Evolutionary conservation across 306 rosid genomes (phyloP), one percentile per base, ranked within the genome.

Genomic region (Acmispon strigosus): DNA sequence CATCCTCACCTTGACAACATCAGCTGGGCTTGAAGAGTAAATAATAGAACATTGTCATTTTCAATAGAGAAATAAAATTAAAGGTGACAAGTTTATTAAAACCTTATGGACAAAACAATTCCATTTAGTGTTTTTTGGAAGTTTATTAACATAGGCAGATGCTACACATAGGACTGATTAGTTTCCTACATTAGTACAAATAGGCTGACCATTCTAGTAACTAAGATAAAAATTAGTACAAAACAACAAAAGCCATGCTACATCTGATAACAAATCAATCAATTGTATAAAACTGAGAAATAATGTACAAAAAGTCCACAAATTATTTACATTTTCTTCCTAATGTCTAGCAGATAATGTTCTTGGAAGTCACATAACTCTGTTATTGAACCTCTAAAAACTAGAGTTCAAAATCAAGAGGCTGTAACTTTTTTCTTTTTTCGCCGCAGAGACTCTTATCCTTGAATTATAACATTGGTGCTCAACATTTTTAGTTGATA

Each of bases 1-100:
- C 96, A 94, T 86, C 81, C 98, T 86, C 80, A 94, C 97, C 85
- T 94, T 94, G 48, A 87, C 87, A 80, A 94, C 97, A 87, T 90
- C 96, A 22, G 96, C 94, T 16, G 97, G 98, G 81, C 97, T 94
- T 47, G 96, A 72, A 78, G 65, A 58, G 78, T 59, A 73, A 77
- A 80, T 61, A 76, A 44, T 43, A 71, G 72, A 37, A 52, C 41
- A 24, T 4, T 59, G 60, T 64, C 53, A 67, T 41, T 73, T 81
- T 72, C 66, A 68, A 56, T 17, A 18, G 52, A 62, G 42, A 10
- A 22, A 58, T 17, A 39, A 39, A 36, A 39, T 7, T 9, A 32
- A 72, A 36, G 44, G 48, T 19, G 29, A 47, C 27, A 36, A 58
- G 24, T 27, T 43, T n/a, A 47, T 20, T 32, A 74, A 45, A 76